Evolutionary conservation across 1,284 basidiomycete genomes (phyloP).

Genomic region (Cutaneotrichosporon dermatis): DNA sequence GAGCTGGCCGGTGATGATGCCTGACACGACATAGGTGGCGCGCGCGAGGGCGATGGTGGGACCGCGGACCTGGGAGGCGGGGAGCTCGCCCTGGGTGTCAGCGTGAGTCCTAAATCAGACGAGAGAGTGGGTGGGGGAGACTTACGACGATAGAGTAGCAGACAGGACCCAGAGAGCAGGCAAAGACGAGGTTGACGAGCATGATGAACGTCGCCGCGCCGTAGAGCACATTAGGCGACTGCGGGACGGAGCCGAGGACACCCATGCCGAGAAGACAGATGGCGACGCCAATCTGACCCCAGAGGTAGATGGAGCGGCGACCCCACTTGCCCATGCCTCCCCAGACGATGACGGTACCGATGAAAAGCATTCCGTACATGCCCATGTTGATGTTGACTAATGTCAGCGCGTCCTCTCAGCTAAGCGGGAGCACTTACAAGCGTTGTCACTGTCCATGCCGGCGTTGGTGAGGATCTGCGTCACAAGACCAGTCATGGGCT

Average conservation of each 20-base stretch:
- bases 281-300: conserved; percentile 10
- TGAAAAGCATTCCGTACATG: conserved; percentile 34
- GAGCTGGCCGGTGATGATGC: conserved; percentile 36
- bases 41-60: conserved; percentile 52
- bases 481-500: conserved; percentile 11
- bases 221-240: not conserved
- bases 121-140: too few species aligned
- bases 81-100: conserved; percentile 11
- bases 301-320: conserved; percentile 51
- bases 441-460: conserved; percentile 32
- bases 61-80: conserved; percentile 30
- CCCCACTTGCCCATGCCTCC: conserved; percentile 41
- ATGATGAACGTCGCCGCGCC: conserved; percentile 30
- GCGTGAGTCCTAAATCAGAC: too few species aligned
- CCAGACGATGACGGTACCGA: conserved; percentile 31
- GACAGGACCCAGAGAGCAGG: conserved; percentile 31
- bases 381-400: conserved; percentile 12
- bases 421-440: not conserved
- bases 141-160: conserved; percentile 17
- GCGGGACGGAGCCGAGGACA: not conserved
- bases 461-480: conserved; percentile 26
- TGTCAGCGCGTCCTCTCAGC: not conserved
- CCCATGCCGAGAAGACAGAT: conserved; percentile 7
- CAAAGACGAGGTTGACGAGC: conserved; percentile 29
- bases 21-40: conserved; percentile 46